Conservation (phyloP, 2,329 filamentous ascomycete species). For the Epichloe sylvatica region DNA sequence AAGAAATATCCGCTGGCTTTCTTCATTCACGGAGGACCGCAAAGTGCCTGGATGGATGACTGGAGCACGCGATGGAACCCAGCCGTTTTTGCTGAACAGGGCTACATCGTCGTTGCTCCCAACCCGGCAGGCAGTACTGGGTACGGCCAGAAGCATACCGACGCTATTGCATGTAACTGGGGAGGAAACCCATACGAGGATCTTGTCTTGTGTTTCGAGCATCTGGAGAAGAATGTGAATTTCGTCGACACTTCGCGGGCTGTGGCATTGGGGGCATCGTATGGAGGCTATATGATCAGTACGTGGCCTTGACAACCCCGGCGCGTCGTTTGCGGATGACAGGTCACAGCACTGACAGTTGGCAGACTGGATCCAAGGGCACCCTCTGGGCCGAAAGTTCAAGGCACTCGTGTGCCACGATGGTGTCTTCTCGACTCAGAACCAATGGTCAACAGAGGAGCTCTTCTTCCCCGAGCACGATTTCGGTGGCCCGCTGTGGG, state of each 20-base stretch:
- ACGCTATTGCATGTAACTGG: conserved; percentile 71
- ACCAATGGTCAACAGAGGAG: conserved; percentile 51
- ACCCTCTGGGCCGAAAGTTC: conserved; percentile 68
- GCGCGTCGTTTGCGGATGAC: too few species aligned
- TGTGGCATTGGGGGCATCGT: conserved; percentile 62
- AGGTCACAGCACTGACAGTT: conserved; percentile 14
- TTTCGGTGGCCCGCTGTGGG: conserved; percentile 48
- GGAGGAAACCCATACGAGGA: conserved; percentile 75
- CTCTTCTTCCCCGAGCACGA: conserved; percentile 59
- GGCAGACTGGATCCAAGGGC: conserved; percentile 76
- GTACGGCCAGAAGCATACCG: conserved; percentile 63
- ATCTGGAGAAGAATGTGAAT: conserved; percentile 49
- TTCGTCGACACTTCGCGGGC: conserved; percentile 57
- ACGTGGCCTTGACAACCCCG: conserved; percentile 12
- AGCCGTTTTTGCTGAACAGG: conserved; percentile 74
- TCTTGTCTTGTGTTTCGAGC: conserved; percentile 63
- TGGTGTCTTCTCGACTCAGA: conserved; percentile 62
- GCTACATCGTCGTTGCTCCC: conserved; percentile 67
- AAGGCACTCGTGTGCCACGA: conserved; percentile 82
- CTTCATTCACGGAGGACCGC: conserved; percentile 72
- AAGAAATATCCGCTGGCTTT: conserved; percentile 71
- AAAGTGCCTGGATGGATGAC: conserved; percentile 58
- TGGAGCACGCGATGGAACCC: conserved; percentile 83
- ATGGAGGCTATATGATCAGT: conserved; percentile 66
- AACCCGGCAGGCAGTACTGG: conserved; percentile 77